Evolutionary conservation across 1,284 basidiomycete species (phyloP), one percentile per base, ranked within the genome.

Genomic region (Austropuccinia psidii): DNA sequence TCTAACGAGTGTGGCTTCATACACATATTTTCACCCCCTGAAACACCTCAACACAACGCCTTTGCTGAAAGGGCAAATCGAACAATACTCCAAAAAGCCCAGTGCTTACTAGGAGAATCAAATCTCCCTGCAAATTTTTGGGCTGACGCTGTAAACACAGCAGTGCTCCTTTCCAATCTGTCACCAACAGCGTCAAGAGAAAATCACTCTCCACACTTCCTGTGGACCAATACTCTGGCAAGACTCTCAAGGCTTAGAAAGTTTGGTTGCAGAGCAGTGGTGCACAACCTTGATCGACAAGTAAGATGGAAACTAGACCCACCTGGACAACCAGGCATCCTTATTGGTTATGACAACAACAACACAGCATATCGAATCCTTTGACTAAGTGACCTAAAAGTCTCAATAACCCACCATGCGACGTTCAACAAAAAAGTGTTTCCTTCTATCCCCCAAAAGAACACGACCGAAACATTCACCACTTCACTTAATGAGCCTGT

Each of bases 1-100:
- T 78, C 81, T 2, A 74, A 75, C 7, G 27, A 52, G 0, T 29
- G 75, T 9, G 82, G 82, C 13, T 83, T 81, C 2, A 54, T 72
- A 31, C 77, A 75, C 29, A 74, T 80, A 50, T 75, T 80, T 19
- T 81, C 79, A 9, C 77, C 81, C 0, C 82, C 83, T 64, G 78
- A 84, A 67, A 79, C 81, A 3, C 81, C 81, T 1, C 75, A 78
- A 55, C 27, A 77, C 72, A 83, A 81, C 76, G 73, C 82, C 76
- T 75, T 78, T 47, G 77, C 80, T 0, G 77, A 80, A 75, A 60
- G 81, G 49, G 13, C 75, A 24, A 76, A 79, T 75, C 64, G 80
- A 0, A 82, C 79, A 1, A 77, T 78, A 19, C 54, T 79, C 1
- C 77, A 80, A 17, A 76, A 74, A 31, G 76, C 75, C 6, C 66